phyloP scores from a whole-genome alignment of 148 eudicot genomes.

The Silene uniflora region DNA sequence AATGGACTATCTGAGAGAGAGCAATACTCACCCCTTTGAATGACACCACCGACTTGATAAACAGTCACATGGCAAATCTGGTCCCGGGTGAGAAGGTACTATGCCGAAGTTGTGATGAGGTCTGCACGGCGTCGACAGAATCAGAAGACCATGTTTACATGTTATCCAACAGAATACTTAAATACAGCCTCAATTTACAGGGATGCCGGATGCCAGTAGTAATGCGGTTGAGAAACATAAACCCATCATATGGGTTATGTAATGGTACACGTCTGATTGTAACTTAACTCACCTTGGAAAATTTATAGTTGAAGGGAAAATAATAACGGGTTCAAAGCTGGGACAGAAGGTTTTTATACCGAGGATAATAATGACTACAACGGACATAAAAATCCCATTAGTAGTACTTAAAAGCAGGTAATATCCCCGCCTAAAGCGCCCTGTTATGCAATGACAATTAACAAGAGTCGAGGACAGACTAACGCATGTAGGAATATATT shows the following conservation, averaged over 20 bases:
- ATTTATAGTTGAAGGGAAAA: background rate
- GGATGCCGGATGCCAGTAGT: background rate
- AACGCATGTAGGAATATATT: no score
- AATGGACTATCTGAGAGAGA: no score
- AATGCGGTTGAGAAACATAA: conserved; percentile 12
- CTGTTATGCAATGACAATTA: no score
- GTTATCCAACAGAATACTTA: background rate
- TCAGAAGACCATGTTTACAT: background rate
- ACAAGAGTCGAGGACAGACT: no score
- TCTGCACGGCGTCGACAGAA: background rate
- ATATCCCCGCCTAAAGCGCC: no score
- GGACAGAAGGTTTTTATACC: background rate
- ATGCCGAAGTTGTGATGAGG: background rate
- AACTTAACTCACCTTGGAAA: no score
- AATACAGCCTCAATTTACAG: background rate
- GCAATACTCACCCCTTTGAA: no score
- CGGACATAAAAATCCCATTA: no score
- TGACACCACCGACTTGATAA: no score
- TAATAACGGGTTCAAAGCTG: background rate
- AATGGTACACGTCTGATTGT: conserved; percentile 4
- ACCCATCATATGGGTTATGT: conserved; percentile 12
- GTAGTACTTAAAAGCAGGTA: no score
- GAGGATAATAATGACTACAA: background rate
- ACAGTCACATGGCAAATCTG: background rate
- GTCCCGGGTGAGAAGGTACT: background rate